Percentiles rank a stretch among this genome's conserved stretches.
These are phyloP conservation scores for Spergularia bocconei DNA, from an alignment of 148 eudicot species.

Conservation along the genomic window DNA sequence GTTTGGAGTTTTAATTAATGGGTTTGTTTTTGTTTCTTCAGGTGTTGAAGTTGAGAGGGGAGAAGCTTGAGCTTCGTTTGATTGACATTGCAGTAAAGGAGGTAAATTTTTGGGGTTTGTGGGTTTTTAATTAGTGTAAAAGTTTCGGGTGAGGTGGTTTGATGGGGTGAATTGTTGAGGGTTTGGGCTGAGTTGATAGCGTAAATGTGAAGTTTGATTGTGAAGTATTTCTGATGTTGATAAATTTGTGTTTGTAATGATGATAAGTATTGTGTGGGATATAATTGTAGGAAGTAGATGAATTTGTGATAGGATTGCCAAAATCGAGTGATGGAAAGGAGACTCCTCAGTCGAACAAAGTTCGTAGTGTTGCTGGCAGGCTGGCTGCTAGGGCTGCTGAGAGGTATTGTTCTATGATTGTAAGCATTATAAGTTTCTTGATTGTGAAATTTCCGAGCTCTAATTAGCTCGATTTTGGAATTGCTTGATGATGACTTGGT, in stretches of 20 bases:
- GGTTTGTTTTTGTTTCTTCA: constrained; percentile 11
- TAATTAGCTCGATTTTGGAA: background rate
- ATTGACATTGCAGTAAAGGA: constrained; percentile 43
- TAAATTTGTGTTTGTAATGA: background rate
- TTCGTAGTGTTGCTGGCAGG: constrained; percentile 71
- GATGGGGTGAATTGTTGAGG: background rate
- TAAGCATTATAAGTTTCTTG: background rate
- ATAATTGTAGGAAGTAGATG: constrained; percentile 59
- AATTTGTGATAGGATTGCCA: constrained; percentile 66
- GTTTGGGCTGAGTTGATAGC: background rate
- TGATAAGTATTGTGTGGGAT: background rate
- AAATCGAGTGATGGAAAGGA: constrained; percentile 53
- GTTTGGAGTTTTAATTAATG: background rate
- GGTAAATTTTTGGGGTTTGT: constrained; percentile 21
- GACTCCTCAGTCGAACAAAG: constrained; percentile 63
- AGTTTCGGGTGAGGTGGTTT: background rate
- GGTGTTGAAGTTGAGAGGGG: constrained; percentile 44
- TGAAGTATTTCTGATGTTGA: no score
- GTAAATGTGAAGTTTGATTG: background rate
- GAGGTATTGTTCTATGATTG: constrained; percentile 30
- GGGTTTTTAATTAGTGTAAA: background rate
- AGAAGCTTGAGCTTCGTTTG: constrained; percentile 39
- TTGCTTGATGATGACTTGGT: background rate
- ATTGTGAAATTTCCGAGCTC: background rate
- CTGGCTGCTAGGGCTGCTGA: constrained; percentile 67